These are phyloP conservation scores for Populus pruinosa DNA, from an alignment of 345 rosid genomes.

Conservation along the genomic window DNA sequence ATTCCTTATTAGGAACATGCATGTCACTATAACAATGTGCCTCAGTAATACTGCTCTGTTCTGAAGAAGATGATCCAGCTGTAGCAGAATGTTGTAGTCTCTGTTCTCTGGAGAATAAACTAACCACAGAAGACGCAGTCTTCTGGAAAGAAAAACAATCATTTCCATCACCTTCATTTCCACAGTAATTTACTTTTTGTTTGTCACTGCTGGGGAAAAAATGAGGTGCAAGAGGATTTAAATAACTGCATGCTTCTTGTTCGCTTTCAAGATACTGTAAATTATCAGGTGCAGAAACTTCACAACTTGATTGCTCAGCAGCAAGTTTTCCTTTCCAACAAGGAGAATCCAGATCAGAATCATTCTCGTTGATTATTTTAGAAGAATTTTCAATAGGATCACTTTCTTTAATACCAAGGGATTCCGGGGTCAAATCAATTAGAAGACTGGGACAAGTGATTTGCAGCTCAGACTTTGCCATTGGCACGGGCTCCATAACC, in stretches of 20 bases:
- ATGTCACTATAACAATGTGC: slow-evolving; percentile 13
- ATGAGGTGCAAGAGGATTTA: slow-evolving; percentile 55
- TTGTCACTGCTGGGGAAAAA: slow-evolving; percentile 40
- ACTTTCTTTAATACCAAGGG: slow-evolving; percentile 18
- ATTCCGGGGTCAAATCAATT: slow-evolving; percentile 18
- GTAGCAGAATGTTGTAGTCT: slow-evolving; percentile 10
- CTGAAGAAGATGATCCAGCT: slow-evolving; percentile 24
- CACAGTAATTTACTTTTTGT: slow-evolving; percentile 22
- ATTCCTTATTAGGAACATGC: slow-evolving; percentile 12
- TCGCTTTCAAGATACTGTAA: slow-evolving; percentile 25
- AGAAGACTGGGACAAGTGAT: slow-evolving; percentile 10
- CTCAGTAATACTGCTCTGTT: slow-evolving; percentile 11
- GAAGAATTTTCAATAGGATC: slow-evolving; percentile 20
- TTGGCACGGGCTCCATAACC: slow-evolving; percentile 1
- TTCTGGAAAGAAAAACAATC: slow-evolving; percentile 24
- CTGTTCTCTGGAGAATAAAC: slow-evolving; percentile 22
- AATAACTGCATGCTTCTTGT: slow-evolving; percentile 24
- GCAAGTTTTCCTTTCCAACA: slow-evolving; percentile 54
- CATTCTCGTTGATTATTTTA: slow-evolving; percentile 19
- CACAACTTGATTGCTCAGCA: slow-evolving; percentile 4
- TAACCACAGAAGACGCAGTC: slow-evolving; percentile 28
- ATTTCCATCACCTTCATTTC: slow-evolving; percentile 16
- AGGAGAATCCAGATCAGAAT: slow-evolving; percentile 62
- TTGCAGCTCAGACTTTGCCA: slow-evolving; percentile 12
- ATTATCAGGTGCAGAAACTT: slow-evolving; percentile 12